Evolutionary conservation across 805 yeast species (phyloP).

Genomic region (Myxozyma sirexii): DNA sequence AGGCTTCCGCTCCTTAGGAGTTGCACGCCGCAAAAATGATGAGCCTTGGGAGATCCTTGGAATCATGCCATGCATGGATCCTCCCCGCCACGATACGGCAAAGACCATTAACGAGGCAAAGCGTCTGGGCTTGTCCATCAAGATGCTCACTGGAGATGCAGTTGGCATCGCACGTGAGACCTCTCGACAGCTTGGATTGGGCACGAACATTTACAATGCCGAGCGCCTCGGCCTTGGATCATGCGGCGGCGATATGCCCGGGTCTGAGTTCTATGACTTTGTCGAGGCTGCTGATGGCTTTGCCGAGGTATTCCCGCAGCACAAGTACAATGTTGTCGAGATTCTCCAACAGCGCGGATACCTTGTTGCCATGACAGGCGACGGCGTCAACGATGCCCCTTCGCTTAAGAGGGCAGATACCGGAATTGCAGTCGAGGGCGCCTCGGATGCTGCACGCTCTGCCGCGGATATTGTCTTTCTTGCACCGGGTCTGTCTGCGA

Average conservation of each 20-base stretch:
- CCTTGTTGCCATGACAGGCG: slow-evolving; percentile 69
- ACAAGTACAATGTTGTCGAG: slow-evolving; percentile 65
- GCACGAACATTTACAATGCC: slow-evolving; percentile 94
- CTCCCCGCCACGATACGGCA: slow-evolving; percentile 98
- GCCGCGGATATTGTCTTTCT: slow-evolving; percentile 51
- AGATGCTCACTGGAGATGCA: slow-evolving; percentile 99
- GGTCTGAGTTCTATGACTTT: slow-evolving; percentile 65
- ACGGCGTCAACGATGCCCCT: slow-evolving; percentile 68
- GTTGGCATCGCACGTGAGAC: slow-evolving; percentile 98
- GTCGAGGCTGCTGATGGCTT: slow-evolving; percentile 93
- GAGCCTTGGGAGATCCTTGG: slow-evolving; percentile 98
- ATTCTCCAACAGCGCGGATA: slow-evolving; percentile 63
- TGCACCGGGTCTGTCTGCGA: slow-evolving; percentile 47
- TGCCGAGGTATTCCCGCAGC: slow-evolving; percentile 69
- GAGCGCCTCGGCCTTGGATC: slow-evolving; percentile 95
- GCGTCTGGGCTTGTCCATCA: slow-evolving; percentile 86
- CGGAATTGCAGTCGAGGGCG: slow-evolving; percentile 76
- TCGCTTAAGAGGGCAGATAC: slow-evolving; percentile 70
- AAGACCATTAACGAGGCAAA: slow-evolving; percentile 90
- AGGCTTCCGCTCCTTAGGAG: slow-evolving; percentile 98
- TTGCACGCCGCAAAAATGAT: slow-evolving; percentile 97
- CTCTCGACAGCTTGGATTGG: slow-evolving; percentile 94
- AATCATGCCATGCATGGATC: slow-evolving; percentile 98
- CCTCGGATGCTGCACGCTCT: slow-evolving; percentile 49
- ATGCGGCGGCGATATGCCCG: slow-evolving; percentile 66